Conservation (phyloP, 495 filamentous ascomycete species). For the Penicillium soppii region DNA sequence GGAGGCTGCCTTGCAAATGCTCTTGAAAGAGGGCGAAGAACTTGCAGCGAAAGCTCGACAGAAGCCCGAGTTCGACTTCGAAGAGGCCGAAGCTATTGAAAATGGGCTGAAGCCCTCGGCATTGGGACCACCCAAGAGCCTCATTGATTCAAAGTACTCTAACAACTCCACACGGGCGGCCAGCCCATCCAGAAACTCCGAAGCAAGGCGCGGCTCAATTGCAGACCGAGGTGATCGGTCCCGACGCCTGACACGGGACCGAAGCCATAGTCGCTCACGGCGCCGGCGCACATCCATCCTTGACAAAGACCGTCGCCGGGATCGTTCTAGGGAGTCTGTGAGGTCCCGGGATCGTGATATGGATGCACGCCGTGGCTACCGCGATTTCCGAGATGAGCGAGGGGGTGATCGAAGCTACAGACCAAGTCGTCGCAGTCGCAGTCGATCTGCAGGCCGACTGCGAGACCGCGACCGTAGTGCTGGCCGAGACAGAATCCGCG, state of each 20-base stretch:
- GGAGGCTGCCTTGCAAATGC: conserved; percentile 52
- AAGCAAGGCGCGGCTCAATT: conserved; percentile 28
- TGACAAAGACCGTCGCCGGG: conserved; percentile 33
- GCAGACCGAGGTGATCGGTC: conserved; percentile 29
- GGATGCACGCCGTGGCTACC: conserved; percentile 33
- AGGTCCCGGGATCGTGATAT: conserved; percentile 37
- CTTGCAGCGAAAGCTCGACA: conserved; percentile 58
- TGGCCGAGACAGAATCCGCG: conserved; percentile 37
- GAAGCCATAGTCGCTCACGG: conserved; percentile 35
- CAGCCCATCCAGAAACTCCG: conserved; percentile 28
- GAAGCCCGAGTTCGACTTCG: conserved; percentile 59
- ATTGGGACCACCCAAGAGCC: conserved; percentile 18
- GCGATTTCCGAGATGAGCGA: conserved; percentile 35
- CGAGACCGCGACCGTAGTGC: conserved; percentile 34
- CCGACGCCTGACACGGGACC: conserved; percentile 26
- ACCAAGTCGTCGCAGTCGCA: conserved; percentile 38
- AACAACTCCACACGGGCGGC: conserved; percentile 27
- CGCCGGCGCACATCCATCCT: conserved; percentile 31
- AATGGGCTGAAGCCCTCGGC: conserved; percentile 39
- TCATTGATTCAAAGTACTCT: conserved; percentile 30
- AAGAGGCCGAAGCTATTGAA: conserved; percentile 49
- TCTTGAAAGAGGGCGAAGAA: conserved; percentile 61
- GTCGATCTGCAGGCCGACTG: conserved; percentile 29
- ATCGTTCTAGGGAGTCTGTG: conserved; percentile 37
- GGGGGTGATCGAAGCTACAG: conserved; percentile 37